A percentile compares a stretch with the other conserved stretches of the same genome.
These are phyloP conservation scores for Globisporangium lucens DNA, from an alignment of 352 stramenopile species.

Conservation along the genomic window DNA sequence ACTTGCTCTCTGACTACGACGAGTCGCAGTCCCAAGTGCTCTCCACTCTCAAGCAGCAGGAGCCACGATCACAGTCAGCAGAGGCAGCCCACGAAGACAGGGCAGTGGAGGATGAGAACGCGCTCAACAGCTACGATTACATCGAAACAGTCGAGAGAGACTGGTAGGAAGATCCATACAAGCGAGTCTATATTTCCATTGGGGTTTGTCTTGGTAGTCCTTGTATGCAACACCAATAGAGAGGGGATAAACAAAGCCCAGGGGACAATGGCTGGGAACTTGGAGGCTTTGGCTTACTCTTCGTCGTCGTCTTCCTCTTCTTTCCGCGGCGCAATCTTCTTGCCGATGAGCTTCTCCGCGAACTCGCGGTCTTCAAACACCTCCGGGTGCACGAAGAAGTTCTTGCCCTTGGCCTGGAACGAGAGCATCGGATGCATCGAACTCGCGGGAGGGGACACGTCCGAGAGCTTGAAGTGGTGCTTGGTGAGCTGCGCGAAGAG, in stretches of 20 bases:
- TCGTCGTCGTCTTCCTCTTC: constrained; percentile 21
- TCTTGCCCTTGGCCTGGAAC: constrained; percentile 60
- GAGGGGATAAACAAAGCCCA: not conserved
- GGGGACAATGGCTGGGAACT: not conserved
- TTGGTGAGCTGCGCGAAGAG: constrained; percentile 58
- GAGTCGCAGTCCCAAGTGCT: constrained; percentile 23
- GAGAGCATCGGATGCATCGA: constrained; percentile 85
- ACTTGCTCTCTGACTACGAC: constrained; percentile 45
- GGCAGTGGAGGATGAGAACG: constrained; percentile 52
- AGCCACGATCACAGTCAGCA: not conserved
- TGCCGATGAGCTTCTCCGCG: constrained; percentile 53
- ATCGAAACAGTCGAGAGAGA: constrained; percentile 64
- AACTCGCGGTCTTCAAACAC: constrained; percentile 55
- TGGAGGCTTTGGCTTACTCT: not conserved
- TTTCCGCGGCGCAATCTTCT: constrained; percentile 28
- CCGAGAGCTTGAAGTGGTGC: constrained; percentile 55
- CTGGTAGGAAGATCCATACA: constrained; percentile 22
- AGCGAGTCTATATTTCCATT: constrained; percentile 9
- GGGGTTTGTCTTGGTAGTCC: not conserved
- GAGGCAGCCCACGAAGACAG: constrained; percentile 26
- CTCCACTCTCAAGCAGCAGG: constrained; percentile 8
- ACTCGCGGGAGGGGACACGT: constrained; percentile 45
- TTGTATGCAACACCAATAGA: not conserved
- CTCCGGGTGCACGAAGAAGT: constrained; percentile 84
- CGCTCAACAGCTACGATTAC: constrained; percentile 84